Evolutionary conservation across 2,329 filamentous ascomycete species (phyloP).

Genomic region (Tolypocladium capitatum): DNA sequence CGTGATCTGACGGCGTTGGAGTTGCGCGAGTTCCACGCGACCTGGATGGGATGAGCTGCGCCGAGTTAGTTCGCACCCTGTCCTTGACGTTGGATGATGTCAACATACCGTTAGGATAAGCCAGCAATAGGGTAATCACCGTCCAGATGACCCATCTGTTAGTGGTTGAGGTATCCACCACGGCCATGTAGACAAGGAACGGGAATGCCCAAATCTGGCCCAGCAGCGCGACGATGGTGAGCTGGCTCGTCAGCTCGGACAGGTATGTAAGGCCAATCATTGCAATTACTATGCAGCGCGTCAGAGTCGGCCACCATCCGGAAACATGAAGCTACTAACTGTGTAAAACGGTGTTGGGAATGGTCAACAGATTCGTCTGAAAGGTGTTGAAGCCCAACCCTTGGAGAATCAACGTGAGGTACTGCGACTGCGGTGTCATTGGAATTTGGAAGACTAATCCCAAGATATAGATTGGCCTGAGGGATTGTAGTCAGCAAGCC

Average conservation of each 20-base stretch:
- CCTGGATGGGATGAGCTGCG: slow-evolving; percentile 25
- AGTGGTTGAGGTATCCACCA: slow-evolving; percentile 12
- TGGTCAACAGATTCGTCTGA: slow-evolving; percentile 32
- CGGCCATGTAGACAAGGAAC: slow-evolving; percentile 33
- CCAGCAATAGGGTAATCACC: slow-evolving; percentile 19
- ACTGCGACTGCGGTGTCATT: slow-evolving; percentile 23
- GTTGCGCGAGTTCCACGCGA: slow-evolving; percentile 48
- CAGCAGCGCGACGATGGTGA: slow-evolving; percentile 22
- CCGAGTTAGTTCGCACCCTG: slow-evolving; percentile 1
- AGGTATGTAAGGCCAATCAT: slow-evolving; percentile 7
- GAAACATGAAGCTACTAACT: no score
- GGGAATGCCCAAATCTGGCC: slow-evolving; percentile 38
- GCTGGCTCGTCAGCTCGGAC: slow-evolving; percentile 1
- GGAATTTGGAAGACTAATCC: slow-evolving; percentile 32
- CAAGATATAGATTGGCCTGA: slow-evolving; percentile 15
- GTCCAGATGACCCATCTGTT: slow-evolving; percentile 21
- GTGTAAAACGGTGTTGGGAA: slow-evolving; percentile 14
- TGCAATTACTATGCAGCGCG: not conserved
- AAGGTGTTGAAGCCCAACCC: slow-evolving; percentile 28
- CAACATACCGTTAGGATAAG: slow-evolving; percentile 27
- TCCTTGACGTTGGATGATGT: not conserved
- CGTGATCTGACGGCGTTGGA: slow-evolving; percentile 48
- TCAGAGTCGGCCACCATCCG: not conserved
- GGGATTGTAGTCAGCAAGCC: not conserved
- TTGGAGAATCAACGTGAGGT: slow-evolving; percentile 29